A percentile compares a stretch with the other conserved stretches of the same genome.
These are phyloP conservation scores for Claviceps pazoutovae DNA, from an alignment of 2,329 filamentous ascomycete species.

Conservation along the genomic window DNA sequence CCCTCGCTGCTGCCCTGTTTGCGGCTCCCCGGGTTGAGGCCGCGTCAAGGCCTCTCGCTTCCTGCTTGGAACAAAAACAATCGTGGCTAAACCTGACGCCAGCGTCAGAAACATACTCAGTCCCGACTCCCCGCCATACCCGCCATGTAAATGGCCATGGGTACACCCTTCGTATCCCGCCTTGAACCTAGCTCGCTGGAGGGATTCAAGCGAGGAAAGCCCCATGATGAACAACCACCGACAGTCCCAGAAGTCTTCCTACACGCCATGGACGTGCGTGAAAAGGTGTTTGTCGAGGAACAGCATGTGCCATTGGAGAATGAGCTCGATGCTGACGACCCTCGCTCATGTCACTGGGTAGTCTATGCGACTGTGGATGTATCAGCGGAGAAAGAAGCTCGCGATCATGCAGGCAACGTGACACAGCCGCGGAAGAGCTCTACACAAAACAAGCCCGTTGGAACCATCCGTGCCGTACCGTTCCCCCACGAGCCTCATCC, in stretches of 20 bases:
- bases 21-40: no score
- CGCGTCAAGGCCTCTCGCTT: not conserved
- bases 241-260: conserved; percentile 41
- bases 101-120: not conserved
- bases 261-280: conserved; percentile 49
- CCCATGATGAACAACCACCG: conserved; percentile 29
- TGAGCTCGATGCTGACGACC: conserved; percentile 72
- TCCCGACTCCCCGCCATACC: not conserved
- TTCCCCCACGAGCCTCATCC: conserved; percentile 61
- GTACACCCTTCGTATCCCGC: conserved; percentile 34
- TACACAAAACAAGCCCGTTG: conserved; percentile 41
- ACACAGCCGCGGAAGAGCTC: conserved; percentile 28
- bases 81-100: not conserved
- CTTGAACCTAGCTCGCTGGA: conserved; percentile 36
- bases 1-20: not conserved
- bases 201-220: conserved; percentile 27
- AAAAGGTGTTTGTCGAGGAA: conserved; percentile 46
- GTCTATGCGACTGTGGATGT: conserved; percentile 55
- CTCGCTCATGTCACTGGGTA: conserved; percentile 73
- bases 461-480: conserved; percentile 67
- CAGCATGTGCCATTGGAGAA: conserved; percentile 45
- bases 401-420: conserved; percentile 28
- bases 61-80: not conserved
- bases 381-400: conserved; percentile 27
- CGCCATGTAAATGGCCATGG: conserved; percentile 20